A percentile compares a stretch with the other conserved stretches of the same genome.
Evolutionary conservation across 345 rosid genomes (phyloP).

Genomic region (Rhizophora mangle): DNA sequence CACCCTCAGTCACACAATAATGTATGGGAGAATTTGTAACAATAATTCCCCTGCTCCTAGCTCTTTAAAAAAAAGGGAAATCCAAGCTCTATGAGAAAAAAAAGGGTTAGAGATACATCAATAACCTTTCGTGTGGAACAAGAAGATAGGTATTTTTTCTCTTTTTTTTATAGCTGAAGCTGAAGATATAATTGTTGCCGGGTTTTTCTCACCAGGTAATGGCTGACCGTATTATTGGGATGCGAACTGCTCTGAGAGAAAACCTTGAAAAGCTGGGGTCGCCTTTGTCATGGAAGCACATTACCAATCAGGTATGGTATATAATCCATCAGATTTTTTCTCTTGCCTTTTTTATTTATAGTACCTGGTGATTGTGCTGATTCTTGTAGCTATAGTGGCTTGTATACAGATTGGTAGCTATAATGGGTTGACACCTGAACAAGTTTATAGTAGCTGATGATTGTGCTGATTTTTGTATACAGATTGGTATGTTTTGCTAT

Average conservation of each 20-base stretch:
- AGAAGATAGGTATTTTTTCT: too few relatives aligned
- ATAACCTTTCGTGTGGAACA: too few relatives aligned
- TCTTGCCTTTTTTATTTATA: background rate
- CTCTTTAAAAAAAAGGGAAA: too few relatives aligned
- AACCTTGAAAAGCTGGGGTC: conserved; percentile 87
- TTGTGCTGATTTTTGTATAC: conserved; percentile 20
- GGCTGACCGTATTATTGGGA: conserved; percentile 96
- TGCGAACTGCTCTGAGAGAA: conserved; percentile 70
- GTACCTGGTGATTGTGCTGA: background rate
- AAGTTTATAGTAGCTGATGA: conserved; percentile 30
- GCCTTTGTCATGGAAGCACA: conserved; percentile 77
- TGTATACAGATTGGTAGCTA: conserved; percentile 87
- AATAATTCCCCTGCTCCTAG: too few relatives aligned
- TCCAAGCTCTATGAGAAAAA: too few relatives aligned
- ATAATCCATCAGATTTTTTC: background rate
- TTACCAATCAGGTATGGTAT: conserved; percentile 70
- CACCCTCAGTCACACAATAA: too few relatives aligned
- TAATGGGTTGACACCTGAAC: conserved; percentile 90
- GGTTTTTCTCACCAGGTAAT: conserved; percentile 44
- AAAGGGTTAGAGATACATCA: too few relatives aligned
- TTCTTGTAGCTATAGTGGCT: too few relatives aligned
- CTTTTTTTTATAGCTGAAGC: too few relatives aligned
- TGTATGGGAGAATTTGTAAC: too few relatives aligned
- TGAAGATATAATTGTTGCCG: background rate
- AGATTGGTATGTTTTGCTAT: conserved; percentile 98